Percentiles rank a stretch among this genome's conserved stretches.
Evolutionary conservation across 2,329 filamentous ascomycete species (phyloP).

Genomic region (Hymenoscyphus fraxineus): DNA sequence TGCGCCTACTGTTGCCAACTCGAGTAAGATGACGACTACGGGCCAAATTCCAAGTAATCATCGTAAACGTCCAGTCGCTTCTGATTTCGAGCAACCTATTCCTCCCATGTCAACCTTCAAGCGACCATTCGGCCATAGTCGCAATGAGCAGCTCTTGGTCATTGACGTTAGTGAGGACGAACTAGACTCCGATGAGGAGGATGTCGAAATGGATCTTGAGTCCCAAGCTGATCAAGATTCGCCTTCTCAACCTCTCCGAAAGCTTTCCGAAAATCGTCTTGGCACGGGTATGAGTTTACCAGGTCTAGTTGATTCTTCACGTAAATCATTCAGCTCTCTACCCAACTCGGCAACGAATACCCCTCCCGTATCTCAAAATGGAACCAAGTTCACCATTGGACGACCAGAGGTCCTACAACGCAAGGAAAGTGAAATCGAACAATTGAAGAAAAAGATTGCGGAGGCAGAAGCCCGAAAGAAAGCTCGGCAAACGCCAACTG

Average conservation of each 20-base stretch:
- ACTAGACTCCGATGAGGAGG: slow-evolving; percentile 53
- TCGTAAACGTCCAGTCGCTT: slow-evolving; percentile 61
- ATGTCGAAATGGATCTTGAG: slow-evolving; percentile 63
- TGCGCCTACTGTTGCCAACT: slow-evolving; percentile 5
- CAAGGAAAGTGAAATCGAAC: slow-evolving; percentile 57
- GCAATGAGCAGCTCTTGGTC: slow-evolving; percentile 61
- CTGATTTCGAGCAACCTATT: slow-evolving; percentile 63
- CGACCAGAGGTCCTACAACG: slow-evolving; percentile 42
- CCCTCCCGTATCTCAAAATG: slow-evolving; percentile 21
- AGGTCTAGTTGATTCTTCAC: slow-evolving; percentile 41
- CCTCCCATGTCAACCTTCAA: slow-evolving; percentile 37
- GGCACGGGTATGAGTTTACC: slow-evolving; percentile 42
- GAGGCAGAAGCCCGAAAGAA: slow-evolving; percentile 33
- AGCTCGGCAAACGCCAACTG: slow-evolving; percentile 28
- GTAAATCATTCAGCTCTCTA: slow-evolving; percentile 29
- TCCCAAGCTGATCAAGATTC: slow-evolving; percentile 47
- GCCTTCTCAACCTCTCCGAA: slow-evolving; percentile 21
- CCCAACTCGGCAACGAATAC: slow-evolving; percentile 25
- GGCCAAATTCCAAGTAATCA: slow-evolving; percentile 12
- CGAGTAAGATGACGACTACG: not conserved
- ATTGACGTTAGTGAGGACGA: slow-evolving; percentile 83
- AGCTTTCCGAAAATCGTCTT: slow-evolving; percentile 23
- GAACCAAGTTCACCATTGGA: slow-evolving; percentile 16
- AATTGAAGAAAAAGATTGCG: slow-evolving; percentile 46
- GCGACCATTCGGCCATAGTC: slow-evolving; percentile 58